Base-by-base conservation (phyloP, 202 grass and related monocot species). In the Carex sylvatica region DNA sequence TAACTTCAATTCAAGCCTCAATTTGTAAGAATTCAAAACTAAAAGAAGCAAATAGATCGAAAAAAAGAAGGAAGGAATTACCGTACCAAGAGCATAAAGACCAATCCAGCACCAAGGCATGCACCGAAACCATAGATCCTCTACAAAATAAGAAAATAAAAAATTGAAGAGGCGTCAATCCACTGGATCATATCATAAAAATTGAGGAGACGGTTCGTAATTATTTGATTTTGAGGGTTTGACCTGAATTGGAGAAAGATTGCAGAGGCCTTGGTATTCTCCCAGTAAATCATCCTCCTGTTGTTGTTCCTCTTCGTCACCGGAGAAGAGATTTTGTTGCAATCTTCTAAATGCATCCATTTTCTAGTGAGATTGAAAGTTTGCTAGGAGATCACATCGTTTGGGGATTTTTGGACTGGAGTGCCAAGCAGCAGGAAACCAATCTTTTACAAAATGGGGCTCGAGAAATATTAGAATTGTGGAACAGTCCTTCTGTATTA, bases 231-330 rank as follows among this genome's bases (percentile, higher is more conserved):
- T 78, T 9, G 26, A 61, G 78, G 24, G 74, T 55, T 55, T 86
- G 47, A 98, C 92, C 95, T 95, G 95, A 66, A 98, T 72, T 22
- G 91, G 92, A 84, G 92, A 95, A 16, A 95, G 86, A n/a, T 89
- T 87, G 86, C 89, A 93, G 49, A 89, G 59, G 19, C 60, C 91
- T 5, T 90, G 87, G 66, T 83, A 90, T 70, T 93, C 92, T 5
- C 82, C 87, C 51, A 98, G 87, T 51, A 91, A 83, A 49, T 86
- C 86, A 0, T 97, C 87, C 76, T 90, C 88, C 55, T 83, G 80
- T 16, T 69, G 24, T 9, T 81, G 31, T 15, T 91, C 90, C 0
- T 91, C 90, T 0, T 91, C 92, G 5, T 91, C 92, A 59, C 83
- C 86, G n/a, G 91, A 80, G 47, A 75, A 88, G 71, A 98, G 83